Base-by-base conservation (phyloP, 352 stramenopile genomes). In the Thalassiosira hispida region DNA sequence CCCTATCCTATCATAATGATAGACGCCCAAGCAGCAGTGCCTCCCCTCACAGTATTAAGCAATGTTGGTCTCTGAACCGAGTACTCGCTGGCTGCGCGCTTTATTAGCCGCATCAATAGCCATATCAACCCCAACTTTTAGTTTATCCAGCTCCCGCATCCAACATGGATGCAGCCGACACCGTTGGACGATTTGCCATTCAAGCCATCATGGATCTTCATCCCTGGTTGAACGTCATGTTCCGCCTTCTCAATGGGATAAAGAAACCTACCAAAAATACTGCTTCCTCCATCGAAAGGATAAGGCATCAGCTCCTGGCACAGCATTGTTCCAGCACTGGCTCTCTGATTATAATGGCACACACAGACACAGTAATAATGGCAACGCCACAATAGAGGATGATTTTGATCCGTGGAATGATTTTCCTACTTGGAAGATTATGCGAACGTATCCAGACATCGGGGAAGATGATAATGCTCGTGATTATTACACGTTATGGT, bases 401-500 rank as follows among this genome's bases (percentile, higher is more conserved):
- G n/a, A 53, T 53, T 75, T 23, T 5, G 40, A 76, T 81, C 73
- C 73, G 40, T 68, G 55, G 49, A 81, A 61, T 71, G 73, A 81
- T 27, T 81, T 81, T 55, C 73, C 73, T 22, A 76, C 47, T 7
- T 51, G 31, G 44, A 18, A 81, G 22, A 52, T 76, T 25, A 73
- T 75, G 65, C 63, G 61, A 25, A 4, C 33, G 3, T 81, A 81
- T 51, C 73, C 73, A 33, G 73, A 81, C 62, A 72, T 81, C 3
- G 55, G 73, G 49, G 55, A 72, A 38, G 57, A 71, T 61, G 29
- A 64, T 25, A 63, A 29, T 29, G 40, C 61, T 14, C 63, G 63
- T 33, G 73, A 81, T 20, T 74, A 61, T 42, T 81, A 81, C 53
- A 81, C 73, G 20, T 49, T 81, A 49, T 81, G 73, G 73, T 81